These are phyloP conservation scores for Fusarium incarnatum DNA, from an alignment of 2,329 filamentous ascomycete species.

Conservation along the genomic window DNA sequence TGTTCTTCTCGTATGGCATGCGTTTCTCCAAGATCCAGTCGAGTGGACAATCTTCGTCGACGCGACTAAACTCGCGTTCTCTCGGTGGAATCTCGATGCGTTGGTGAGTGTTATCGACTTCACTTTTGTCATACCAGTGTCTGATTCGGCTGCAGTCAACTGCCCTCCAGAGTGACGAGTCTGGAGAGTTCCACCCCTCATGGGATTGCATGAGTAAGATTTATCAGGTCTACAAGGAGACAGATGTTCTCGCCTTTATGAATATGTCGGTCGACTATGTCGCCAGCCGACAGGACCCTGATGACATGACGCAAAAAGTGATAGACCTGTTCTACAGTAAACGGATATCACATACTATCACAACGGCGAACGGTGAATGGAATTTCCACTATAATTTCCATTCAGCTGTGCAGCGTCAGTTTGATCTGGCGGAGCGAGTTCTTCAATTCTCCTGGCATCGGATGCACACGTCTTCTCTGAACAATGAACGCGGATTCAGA, in stretches of 20 bases:
- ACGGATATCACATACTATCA: background rate
- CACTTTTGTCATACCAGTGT: background rate
- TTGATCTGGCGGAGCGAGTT: conserved; percentile 20
- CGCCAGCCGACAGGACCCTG: background rate
- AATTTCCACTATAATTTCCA: conserved; percentile 26
- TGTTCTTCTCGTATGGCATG: conserved; percentile 32
- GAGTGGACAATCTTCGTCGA: conserved; percentile 5
- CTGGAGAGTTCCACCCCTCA: conserved; percentile 11
- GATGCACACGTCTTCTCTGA: conserved; percentile 4
- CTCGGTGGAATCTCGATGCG: conserved; percentile 16
- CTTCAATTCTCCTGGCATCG: conserved; percentile 37
- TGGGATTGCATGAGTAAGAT: conserved; percentile 3
- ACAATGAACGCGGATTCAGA: conserved; percentile 9
- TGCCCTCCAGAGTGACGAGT: conserved; percentile 1
- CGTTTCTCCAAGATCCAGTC: conserved; percentile 15
- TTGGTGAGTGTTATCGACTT: conserved; percentile 11
- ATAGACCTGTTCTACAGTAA: conserved; percentile 1
- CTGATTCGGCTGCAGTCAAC: conserved; percentile 18
- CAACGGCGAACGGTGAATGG: background rate
- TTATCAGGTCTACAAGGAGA: background rate
- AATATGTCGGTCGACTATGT: conserved; percentile 13
- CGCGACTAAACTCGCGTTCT: background rate
- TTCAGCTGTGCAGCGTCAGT: conserved; percentile 16
- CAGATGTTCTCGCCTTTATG: conserved; percentile 12
- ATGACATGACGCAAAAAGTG: conserved; percentile 4